These are phyloP conservation scores for Pterula multifida DNA, from an alignment of 1,284 basidiomycete species.

Conservation along the genomic window DNA sequence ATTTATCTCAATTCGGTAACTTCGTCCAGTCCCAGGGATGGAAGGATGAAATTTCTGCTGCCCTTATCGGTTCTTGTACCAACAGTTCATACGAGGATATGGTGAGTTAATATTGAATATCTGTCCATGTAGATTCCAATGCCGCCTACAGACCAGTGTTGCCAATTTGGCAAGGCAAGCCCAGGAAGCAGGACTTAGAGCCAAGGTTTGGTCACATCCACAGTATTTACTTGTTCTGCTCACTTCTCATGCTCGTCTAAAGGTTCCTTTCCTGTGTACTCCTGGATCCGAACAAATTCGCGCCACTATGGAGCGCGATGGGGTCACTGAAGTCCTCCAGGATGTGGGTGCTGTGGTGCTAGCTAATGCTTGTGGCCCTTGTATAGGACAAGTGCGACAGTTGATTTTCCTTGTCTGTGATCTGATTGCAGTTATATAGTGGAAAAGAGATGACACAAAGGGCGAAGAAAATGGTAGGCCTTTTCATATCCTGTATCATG, in stretches of 20 bases:
- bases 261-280: slow-evolving; percentile 93
- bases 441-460: slow-evolving; percentile 89
- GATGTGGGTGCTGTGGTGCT: slow-evolving; percentile 86
- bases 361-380: slow-evolving; percentile 97
- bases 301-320: slow-evolving; percentile 94
- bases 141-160: slow-evolving; percentile 55
- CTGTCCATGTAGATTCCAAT: not conserved
- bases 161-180: slow-evolving; percentile 90
- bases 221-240: slow-evolving; percentile 5
- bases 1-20: slow-evolving; percentile 81
- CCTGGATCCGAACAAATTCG: slow-evolving; percentile 97
- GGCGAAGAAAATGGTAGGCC: slow-evolving; percentile 81
- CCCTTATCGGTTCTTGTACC: slow-evolving; percentile 94
- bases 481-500: slow-evolving; percentile 8
- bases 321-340: slow-evolving; percentile 71
- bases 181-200: slow-evolving; percentile 66
- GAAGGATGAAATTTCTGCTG: slow-evolving; percentile 87
- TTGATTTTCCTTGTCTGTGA: slow-evolving; percentile 5
- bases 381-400: slow-evolving; percentile 78
- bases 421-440: slow-evolving; percentile 29
- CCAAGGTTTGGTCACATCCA: slow-evolving; percentile 37
- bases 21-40: slow-evolving; percentile 80
- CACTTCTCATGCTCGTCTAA: slow-evolving; percentile 3
- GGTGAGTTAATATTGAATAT: slow-evolving; percentile 28
- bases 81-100: slow-evolving; percentile 96